These are phyloP conservation scores for Calvatia gigantea DNA, from an alignment of 768 basidiomycete genomes.

Conservation along the genomic window DNA sequence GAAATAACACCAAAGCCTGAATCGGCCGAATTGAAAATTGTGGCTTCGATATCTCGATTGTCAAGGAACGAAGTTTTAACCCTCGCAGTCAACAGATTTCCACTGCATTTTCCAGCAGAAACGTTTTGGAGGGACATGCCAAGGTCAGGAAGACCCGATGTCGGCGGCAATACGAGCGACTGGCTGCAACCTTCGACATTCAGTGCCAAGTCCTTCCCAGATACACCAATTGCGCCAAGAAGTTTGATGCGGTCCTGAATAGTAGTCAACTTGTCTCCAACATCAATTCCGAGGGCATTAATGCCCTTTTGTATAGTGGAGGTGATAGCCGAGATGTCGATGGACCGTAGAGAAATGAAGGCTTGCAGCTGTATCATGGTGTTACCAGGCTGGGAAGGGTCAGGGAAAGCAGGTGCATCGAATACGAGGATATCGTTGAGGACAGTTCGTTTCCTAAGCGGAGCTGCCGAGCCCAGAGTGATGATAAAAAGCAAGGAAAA, in stretches of 20 bases:
- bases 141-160: conserved; percentile 26
- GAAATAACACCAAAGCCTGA: conserved; percentile 42
- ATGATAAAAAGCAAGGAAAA: no score
- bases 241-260: conserved; percentile 29
- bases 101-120: conserved; percentile 28
- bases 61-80: conserved; percentile 18
- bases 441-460: no score
- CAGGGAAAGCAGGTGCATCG: conserved; percentile 36
- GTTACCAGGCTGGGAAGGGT: conserved; percentile 27
- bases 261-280: conserved; percentile 23
- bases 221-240: conserved; percentile 29
- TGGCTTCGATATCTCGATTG: conserved; percentile 22
- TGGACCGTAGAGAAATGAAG: conserved; percentile 31
- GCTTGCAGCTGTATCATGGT: conserved; percentile 31
- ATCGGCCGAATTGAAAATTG: conserved; percentile 32
- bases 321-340: conserved; percentile 22
- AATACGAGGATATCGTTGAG: conserved; percentile 35
- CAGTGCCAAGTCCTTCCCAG: conserved; percentile 28
- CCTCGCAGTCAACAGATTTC: conserved; percentile 16
- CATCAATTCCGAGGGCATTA: conserved; percentile 25
- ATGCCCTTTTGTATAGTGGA: conserved; percentile 20
- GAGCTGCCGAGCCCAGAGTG: no score
- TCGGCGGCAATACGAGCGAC: conserved; percentile 21
- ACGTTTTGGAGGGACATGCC: conserved; percentile 32
- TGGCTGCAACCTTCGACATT: conserved; percentile 29